Percentiles rank a stretch among this genome's conserved stretches.
Evolutionary conservation across 306 rosid genomes (phyloP).

Genomic region (Morella rubra): DNA sequence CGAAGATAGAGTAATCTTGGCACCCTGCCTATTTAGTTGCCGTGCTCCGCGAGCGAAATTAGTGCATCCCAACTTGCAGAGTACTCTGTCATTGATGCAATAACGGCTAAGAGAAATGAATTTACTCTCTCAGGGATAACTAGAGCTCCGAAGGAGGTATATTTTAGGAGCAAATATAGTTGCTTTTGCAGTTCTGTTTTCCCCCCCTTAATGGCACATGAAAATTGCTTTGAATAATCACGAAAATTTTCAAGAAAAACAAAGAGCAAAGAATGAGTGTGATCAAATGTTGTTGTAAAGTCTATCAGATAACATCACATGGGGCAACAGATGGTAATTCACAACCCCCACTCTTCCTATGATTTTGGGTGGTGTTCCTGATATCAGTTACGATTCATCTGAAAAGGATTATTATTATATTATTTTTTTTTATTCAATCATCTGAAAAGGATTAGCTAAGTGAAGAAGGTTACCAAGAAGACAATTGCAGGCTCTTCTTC

Average conservation of each 20-base stretch:
- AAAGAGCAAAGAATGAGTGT: background rate
- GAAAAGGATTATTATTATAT: conserved; percentile 34
- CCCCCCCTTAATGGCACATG: no score
- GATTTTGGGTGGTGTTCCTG: conserved; percentile 20
- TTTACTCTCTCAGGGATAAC: background rate
- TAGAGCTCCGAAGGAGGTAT: background rate
- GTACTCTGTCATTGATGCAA: background rate
- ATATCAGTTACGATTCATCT: conserved; percentile 27
- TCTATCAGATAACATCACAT: background rate
- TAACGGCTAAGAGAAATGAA: background rate
- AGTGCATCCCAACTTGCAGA: background rate
- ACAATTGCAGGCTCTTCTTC: conserved; percentile 10
- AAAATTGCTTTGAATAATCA: no score
- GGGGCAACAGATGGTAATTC: background rate
- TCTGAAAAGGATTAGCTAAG: conserved; percentile 32
- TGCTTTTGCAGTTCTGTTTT: background rate
- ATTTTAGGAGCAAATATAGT: background rate
- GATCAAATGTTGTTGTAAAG: background rate
- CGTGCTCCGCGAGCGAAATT: no score
- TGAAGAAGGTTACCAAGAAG: conserved; percentile 21
- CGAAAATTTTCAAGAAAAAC: background rate
- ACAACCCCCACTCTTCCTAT: conserved; percentile 2
- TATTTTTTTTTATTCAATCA: no score
- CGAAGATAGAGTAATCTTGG: no score
- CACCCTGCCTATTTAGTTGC: no score